Conservation (phyloP, 176 grass and related monocot genomes). For the Chrysopogon serrulatus region DNA sequence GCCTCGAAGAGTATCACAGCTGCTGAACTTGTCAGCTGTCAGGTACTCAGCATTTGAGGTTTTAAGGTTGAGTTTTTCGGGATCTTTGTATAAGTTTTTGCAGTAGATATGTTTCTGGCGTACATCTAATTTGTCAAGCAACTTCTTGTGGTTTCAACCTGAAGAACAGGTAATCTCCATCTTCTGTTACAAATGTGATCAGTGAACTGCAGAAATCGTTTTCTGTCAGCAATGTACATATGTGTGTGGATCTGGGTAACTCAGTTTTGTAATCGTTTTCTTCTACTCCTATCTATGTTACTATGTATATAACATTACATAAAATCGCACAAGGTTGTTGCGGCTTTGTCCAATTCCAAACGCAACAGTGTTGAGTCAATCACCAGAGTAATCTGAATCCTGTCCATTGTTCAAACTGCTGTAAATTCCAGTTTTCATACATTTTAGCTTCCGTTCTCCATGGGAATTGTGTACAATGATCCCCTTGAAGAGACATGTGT, state of each 20-base stretch:
- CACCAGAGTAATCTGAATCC: neutral
- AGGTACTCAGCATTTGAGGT: slow-evolving; percentile 58
- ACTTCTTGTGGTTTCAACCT: neutral
- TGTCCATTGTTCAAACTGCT: neutral
- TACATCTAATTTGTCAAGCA: too few species aligned
- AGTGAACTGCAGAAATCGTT: slow-evolving; percentile 1
- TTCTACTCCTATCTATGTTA: neutral
- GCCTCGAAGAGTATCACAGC: slow-evolving; percentile 45
- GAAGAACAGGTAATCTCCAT: neutral
- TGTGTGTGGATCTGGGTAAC: neutral
- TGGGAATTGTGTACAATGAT: neutral
- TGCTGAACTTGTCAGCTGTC: slow-evolving; percentile 71
- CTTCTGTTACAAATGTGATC: neutral
- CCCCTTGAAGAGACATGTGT: neutral
- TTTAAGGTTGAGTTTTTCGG: neutral
- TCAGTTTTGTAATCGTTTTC: neutral
- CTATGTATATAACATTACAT: neutral
- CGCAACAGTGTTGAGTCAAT: neutral
- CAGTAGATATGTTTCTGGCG: too few species aligned
- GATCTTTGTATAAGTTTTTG: neutral
- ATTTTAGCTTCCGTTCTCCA: neutral
- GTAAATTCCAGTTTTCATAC: neutral
- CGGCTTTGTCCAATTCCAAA: neutral
- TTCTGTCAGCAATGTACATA: neutral
- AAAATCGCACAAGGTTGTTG: neutral